A percentile compares a stretch with the other conserved stretches of the same genome.
These are phyloP conservation scores for Trifolium dubium DNA, from an alignment of 306 rosid genomes.

Conservation along the genomic window DNA sequence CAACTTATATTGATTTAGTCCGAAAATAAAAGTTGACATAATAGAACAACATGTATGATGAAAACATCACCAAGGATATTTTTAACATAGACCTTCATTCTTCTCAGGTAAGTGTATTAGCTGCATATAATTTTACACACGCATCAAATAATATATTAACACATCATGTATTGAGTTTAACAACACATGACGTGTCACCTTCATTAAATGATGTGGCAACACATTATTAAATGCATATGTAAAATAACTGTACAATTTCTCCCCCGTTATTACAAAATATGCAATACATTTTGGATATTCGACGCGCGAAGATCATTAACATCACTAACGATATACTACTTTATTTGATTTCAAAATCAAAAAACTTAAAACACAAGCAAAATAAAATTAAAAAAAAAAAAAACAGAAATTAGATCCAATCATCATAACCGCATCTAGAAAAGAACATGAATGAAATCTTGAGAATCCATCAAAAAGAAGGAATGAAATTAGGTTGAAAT, in stretches of 20 bases:
- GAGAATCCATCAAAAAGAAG: background rate
- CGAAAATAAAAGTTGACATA: background rate
- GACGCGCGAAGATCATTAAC: too few relatives aligned
- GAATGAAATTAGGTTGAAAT: conserved; percentile 5
- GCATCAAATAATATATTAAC: too few relatives aligned
- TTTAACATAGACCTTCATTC: background rate
- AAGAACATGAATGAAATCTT: background rate
- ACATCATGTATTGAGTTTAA: too few relatives aligned
- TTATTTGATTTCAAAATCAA: background rate
- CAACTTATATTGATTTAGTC: background rate
- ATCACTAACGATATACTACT: background rate
- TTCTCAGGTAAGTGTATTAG: background rate
- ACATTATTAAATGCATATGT: too few relatives aligned
- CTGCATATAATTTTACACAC: background rate
- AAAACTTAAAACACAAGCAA: background rate
- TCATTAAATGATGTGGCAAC: too few relatives aligned
- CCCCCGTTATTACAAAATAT: too few relatives aligned
- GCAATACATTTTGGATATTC: too few relatives aligned
- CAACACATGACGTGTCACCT: too few relatives aligned
- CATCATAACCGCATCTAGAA: conserved; percentile 13
- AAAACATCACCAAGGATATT: too few relatives aligned
- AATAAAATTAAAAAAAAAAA: background rate
- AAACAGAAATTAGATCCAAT: conserved; percentile 25
- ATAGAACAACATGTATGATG: background rate
- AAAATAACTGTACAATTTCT: too few relatives aligned